Evolutionary conservation across 306 rosid genomes (phyloP), one percentile per base, ranked within the genome.

Genomic region (Amphicarpaea edgeworthii): DNA sequence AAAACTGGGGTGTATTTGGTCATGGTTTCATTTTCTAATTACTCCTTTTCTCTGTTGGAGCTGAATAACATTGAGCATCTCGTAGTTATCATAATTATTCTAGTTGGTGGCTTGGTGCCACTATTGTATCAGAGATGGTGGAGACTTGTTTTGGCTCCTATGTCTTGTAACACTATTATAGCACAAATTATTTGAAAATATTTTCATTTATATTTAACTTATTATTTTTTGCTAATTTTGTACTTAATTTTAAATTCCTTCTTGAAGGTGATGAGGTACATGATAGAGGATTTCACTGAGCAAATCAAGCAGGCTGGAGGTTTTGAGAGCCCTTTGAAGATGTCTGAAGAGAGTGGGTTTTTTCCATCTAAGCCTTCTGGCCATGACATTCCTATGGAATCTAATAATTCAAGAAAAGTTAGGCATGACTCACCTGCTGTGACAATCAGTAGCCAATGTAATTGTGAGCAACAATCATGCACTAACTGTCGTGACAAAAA

Each of bases 261-360:
- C 62, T 64, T 53, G 63, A 87, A 95, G 99, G 96, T 89, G 50
- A 90, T 79, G 80, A 89, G 96, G 82, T 93, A 88, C 79, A 66
- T 92, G 59, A 85, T 95, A 84, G 96, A 84, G 83, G 97, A 88
- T 53, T 90, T 70, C 83, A 95, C 85, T 97, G 99, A 85, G 79
- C 96, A 92, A 82, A 92, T 90, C 76, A 86, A 83, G 74, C 78
- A 83, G 72, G 97, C 89, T 47, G 91, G 90, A 64, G 97, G 91
- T 40, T 82, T 89, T 59, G 93, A 88, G 68, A 83, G 85, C 82
- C 88, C 90, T 58, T 85, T 81, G 79, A 84, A 82, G 71, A 86
- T 71, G 78, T 65, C 80, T 81, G 83, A 77, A 46, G 84, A 75
- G 60, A 79, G 75, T 73, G 86, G 53, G 75, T 41, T 51, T 68